Base-by-base conservation (phyloP, 2,329 filamentous ascomycete genomes). In the Fusarium solani-melongenae region DNA sequence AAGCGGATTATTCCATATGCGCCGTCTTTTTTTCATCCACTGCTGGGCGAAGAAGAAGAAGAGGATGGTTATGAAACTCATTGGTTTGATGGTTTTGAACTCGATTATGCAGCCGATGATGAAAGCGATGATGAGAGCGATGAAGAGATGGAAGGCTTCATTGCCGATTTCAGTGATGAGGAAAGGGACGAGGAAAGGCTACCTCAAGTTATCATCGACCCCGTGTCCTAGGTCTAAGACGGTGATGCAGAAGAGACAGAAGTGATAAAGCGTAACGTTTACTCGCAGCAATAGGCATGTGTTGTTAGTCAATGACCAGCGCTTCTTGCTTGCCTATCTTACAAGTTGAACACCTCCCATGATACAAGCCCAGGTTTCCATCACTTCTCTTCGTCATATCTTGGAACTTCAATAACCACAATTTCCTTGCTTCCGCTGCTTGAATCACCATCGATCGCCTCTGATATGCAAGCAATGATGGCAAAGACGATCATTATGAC, bases 401-500 rank as follows among this genome's bases (percentile, higher is more conserved):
- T 38, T 12, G 55, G 55, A 14, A 57, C 55, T 29, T 57, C 34
- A 39, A 57, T 39, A 17, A 57, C 34, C 1, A 57, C 34, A 20
- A 57, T 57, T 20, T 57, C 55, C 49, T 56, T 56, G 24, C 15
- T 11, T 27, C n/a, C 29, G 12, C 27, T 31, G 22, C 56, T 36
- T 15, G 31, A 24, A 41, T 62, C 41, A 20, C 49, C 53, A 6
- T 41, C 53, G 9, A 59, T n/a, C 14, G 39, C 15, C 33, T 55
- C 58, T 8, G 41, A 58, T 8, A 62, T 17, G 49, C 58, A 64
- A n/a, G 66, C 53, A 20, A 72, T 60, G 29, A 62, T 38, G 9
- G 59, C 51, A 38, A 72, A 67, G 41, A 61, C 31, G 27, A 63
- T 63, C 31, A 66, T 11, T 8, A 73, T 44, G 29, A 64, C 49